Base-by-base conservation (phyloP, 768 basidiomycete species). In the Roridomyces roridus region DNA sequence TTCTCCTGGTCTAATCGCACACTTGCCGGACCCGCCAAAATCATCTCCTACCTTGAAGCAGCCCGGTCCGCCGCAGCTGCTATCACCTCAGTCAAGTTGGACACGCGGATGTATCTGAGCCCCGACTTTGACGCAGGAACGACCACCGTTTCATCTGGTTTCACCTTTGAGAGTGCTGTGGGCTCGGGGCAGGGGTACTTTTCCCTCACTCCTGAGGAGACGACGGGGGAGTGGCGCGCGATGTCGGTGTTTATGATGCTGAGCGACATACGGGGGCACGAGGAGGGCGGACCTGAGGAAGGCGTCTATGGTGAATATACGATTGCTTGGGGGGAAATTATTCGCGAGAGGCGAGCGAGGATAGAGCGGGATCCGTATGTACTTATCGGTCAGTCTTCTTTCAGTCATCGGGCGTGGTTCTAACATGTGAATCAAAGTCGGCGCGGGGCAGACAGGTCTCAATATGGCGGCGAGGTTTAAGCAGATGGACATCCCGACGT, bases 381-480 rank as follows among this genome's bases (percentile, higher is more conserved):
- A 20, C 37, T 67, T 10, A 57, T 67, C 25, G 39, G 64, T 67
- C 28, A n/a, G n/a, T n/a, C 34, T 52, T 47, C 6, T 17, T 10
- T 43, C 24, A 17, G n/a, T 31, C 40, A 28, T 37, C 41, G 23
- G 14, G 5, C 6, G 11, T 23, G 15, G 23, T 25, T n/a, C 17
- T 55, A 4, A 39, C 45, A 51, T 28, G 60, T 17, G 36, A 10
- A 29, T 47, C 29, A 20, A 17, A 78, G 77, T 81, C 6, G 79
- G 79, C 11, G 77, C 53, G 1, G 79, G 75, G 0, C 79, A 81
- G 47, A 72, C 67, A 12, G 80, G 80, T 3, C 64, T 81, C 17
- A 70, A 70, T 21, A 52, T 79, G 7, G 80, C 71, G 0, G 78
- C 80, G 2, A 70, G 78, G 0, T 72, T 80, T 48, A 70, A 72